Percentiles rank a stretch among this genome's conserved stretches.
Conservation (phyloP, 176 grass and related monocot genomes). For the Saccharum spontaneum region DNA sequence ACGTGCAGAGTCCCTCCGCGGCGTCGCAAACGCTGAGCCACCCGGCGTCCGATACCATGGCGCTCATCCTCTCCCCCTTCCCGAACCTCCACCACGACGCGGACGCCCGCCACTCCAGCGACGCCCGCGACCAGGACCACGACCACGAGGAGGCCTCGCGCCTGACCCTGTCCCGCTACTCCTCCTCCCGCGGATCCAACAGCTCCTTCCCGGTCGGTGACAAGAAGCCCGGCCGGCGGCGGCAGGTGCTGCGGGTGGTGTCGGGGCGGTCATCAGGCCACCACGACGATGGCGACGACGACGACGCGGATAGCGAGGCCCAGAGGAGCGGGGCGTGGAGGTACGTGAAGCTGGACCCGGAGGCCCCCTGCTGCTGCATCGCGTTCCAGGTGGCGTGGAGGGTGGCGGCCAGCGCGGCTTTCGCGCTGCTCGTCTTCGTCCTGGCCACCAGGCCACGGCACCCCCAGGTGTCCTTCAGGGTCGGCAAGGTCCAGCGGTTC, state of each 20-base stretch:
- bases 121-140: background rate
- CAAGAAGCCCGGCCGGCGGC: constrained; percentile 40
- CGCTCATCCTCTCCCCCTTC: constrained; percentile 62
- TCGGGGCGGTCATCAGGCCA: constrained; percentile 26
- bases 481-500: constrained; percentile 60
- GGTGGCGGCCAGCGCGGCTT: constrained; percentile 53
- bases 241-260: constrained; percentile 43
- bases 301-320: background rate
- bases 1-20: constrained; percentile 90
- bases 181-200: constrained; percentile 83
- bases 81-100: constrained; percentile 50
- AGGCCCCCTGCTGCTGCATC: constrained; percentile 67
- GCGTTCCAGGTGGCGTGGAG: constrained; percentile 79
- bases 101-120: constrained; percentile 23
- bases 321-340: constrained; percentile 53
- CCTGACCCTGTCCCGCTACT: constrained; percentile 82
- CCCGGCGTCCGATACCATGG: constrained; percentile 59
- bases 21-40: constrained; percentile 68
- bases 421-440: constrained; percentile 79
- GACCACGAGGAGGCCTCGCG: constrained; percentile 56
- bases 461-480: constrained; percentile 59
- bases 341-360: constrained; percentile 67
- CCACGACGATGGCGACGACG: constrained; percentile 13
- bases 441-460: constrained; percentile 58
- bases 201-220: constrained; percentile 71